A percentile compares a stretch with the other conserved stretches of the same genome.
These are phyloP conservation scores for Lepidium aucheri DNA, from an alignment of 345 rosid genomes.

Conservation along the genomic window DNA sequence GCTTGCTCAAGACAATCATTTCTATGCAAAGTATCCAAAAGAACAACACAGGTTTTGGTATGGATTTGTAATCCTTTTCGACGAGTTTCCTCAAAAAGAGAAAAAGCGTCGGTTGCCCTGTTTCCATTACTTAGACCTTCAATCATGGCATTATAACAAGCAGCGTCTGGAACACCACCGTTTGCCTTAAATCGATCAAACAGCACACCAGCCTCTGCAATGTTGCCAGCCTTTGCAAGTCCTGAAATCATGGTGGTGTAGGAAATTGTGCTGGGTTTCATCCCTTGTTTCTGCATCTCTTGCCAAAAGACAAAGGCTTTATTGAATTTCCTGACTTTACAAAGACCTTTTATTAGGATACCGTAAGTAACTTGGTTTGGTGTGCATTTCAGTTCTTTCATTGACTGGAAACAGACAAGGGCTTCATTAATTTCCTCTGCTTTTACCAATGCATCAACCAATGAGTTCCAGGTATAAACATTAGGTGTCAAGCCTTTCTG, in stretches of 20 bases:
- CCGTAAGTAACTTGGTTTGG: constrained; percentile 73
- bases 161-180: constrained; percentile 71
- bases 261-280: constrained; percentile 60
- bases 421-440: constrained; percentile 90
- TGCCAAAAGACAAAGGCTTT: constrained; percentile 98
- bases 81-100: constrained; percentile 79
- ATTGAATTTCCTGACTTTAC: constrained; percentile 77
- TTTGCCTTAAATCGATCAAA: constrained; percentile 63
- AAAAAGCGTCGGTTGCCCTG: constrained; percentile 70
- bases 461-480: constrained; percentile 88
- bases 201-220: constrained; percentile 54
- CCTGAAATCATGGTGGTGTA: constrained; percentile 84
- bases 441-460: constrained; percentile 84
- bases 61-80: constrained; percentile 54
- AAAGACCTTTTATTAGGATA: constrained; percentile 81
- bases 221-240: constrained; percentile 85
- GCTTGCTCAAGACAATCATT: constrained; percentile 93
- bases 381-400: constrained; percentile 65
- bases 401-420: constrained; percentile 69
- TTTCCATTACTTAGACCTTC: constrained; percentile 70
- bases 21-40: constrained; percentile 77
- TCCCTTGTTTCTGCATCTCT: constrained; percentile 83
- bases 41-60: constrained; percentile 72
- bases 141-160: constrained; percentile 71
- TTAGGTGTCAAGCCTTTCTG: constrained; percentile 83